Percentiles rank a stretch among this genome's conserved stretches.
Evolutionary conservation across 352 stramenopile genomes (phyloP).

Genomic region (Phytophthora cactorum): DNA sequence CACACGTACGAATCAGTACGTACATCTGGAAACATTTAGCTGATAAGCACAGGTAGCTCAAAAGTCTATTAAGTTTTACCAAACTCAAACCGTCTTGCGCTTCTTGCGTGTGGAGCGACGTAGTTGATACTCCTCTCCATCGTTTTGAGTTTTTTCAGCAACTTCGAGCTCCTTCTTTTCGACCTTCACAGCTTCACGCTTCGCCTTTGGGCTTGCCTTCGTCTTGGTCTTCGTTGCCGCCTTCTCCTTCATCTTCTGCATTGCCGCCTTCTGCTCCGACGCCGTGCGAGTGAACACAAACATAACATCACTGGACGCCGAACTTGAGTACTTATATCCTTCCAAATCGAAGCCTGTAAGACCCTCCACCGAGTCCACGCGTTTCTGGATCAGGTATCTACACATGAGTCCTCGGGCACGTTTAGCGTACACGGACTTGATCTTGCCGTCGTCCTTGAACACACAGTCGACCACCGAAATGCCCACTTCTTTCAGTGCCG

Average conservation of each 20-base stretch:
- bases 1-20: constrained; percentile 26
- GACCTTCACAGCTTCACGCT: constrained; percentile 5
- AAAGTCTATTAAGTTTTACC: constrained; percentile 13
- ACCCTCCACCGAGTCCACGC: constrained; percentile 78
- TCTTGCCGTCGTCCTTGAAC: constrained; percentile 94
- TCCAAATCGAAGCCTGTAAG: constrained; percentile 92
- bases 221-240: constrained; percentile 38
- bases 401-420: constrained; percentile 94
- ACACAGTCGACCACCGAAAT: constrained; percentile 90
- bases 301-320: constrained; percentile 62
- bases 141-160: constrained; percentile 21
- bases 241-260: constrained; percentile 46
- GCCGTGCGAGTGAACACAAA: constrained; percentile 80
- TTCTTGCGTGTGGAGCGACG: constrained; percentile 60
- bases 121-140: constrained; percentile 20
- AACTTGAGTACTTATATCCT: constrained; percentile 81
- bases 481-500: constrained; percentile 52
- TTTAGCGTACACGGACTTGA: constrained; percentile 95
- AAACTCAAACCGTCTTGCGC: constrained; percentile 33
- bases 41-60: not conserved
- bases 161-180: constrained; percentile 3
- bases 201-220: constrained; percentile 6
- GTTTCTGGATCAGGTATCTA: constrained; percentile 78
- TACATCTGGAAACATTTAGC: not conserved
- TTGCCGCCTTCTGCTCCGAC: constrained; percentile 33